phyloP scores from a whole-genome alignment of 768 basidiomycete genomes.

The Gyrodon lividus region DNA sequence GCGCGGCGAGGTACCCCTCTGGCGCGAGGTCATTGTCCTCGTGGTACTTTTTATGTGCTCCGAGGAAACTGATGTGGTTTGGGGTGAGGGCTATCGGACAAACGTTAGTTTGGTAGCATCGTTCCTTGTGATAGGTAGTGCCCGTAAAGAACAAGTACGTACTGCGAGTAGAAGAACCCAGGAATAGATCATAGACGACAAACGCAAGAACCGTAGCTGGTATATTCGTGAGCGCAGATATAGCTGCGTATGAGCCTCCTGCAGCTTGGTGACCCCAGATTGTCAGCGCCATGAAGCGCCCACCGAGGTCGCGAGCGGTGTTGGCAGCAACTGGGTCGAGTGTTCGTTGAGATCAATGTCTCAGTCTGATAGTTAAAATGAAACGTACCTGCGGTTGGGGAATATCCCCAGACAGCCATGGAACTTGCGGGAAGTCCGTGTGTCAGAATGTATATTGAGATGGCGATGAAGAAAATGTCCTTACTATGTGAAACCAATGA shows the following conservation, averaged over 20 bases:
- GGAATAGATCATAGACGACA: slow-evolving; percentile 53
- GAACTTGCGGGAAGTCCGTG: slow-evolving; percentile 36
- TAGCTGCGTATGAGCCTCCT: slow-evolving; percentile 58
- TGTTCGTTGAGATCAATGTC: background rate
- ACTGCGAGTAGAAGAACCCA: slow-evolving; percentile 62
- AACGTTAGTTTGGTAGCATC: slow-evolving; percentile 9
- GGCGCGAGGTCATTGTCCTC: slow-evolving; percentile 27
- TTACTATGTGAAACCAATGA: slow-evolving; percentile 61
- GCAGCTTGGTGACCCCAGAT: slow-evolving; percentile 56
- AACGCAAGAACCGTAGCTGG: slow-evolving; percentile 58
- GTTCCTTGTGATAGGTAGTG: background rate
- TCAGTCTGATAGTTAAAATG: no score
- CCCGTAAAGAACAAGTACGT: slow-evolving; percentile 15
- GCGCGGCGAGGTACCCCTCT: slow-evolving; percentile 18
- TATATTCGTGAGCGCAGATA: slow-evolving; percentile 64
- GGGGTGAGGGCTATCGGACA: slow-evolving; percentile 22
- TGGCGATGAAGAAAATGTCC: slow-evolving; percentile 17
- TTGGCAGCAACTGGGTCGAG: slow-evolving; percentile 53
- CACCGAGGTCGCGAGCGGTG: slow-evolving; percentile 67
- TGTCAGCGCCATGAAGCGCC: slow-evolving; percentile 57
- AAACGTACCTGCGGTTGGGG: slow-evolving; percentile 44
- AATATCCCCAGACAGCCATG: slow-evolving; percentile 60
- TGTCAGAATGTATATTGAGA: slow-evolving; percentile 1
- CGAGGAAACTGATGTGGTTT: slow-evolving; percentile 20
- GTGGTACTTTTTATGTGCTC: slow-evolving; percentile 21